Base-by-base conservation (phyloP, 1,284 basidiomycete genomes). In the Volvariella surrecta region DNA sequence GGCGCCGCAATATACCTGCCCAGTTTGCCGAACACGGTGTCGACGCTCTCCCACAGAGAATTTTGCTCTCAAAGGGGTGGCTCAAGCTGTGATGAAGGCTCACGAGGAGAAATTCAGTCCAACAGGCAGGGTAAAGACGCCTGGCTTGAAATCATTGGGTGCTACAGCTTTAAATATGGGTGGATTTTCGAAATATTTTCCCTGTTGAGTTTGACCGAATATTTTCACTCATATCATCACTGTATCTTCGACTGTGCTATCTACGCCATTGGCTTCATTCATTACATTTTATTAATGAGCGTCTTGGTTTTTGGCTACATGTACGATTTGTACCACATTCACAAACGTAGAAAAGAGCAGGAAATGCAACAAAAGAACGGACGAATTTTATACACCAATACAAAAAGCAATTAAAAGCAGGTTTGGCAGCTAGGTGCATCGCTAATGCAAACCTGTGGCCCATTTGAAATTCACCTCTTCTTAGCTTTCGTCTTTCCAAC, bases 1-100 rank as follows among this genome's bases (percentile, higher is more conserved):
- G 20, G 30, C n/a, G 41, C 79, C 77, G 0, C 52, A 67, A 24
- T 85, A 80, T 52, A 75, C 74, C 2, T 87, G 83, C 45, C 83
- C 83, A 1, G 71, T 71, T 3, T 87, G 83, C 51, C 68, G 83
- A 35, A 62, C 66, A 38, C 51, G 55, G 7, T 69, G 80, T 9
- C 57, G 58, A 32, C 62, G 52, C 9, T 67, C 62, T 18, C 83
- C 83, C 0, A 63, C 70, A 0, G 78, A 84, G 54, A 70, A 71
- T 40, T 86, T 73, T 54, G 62, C 66, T 6, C 53, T 86, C 40
- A 86, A 84, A 58, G 58, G 64, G 1, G 48, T 85, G 18, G 67
- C 79, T 3, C 59, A 66, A 19, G 63, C 65, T 3, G 57, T 80
- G 10, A 71, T 71, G 2, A 58, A 57, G 18, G 65, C 66, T 51